Conservation (phyloP, 2,329 filamentous ascomycete species). For the Pyrenochaeta sp. region DNA sequence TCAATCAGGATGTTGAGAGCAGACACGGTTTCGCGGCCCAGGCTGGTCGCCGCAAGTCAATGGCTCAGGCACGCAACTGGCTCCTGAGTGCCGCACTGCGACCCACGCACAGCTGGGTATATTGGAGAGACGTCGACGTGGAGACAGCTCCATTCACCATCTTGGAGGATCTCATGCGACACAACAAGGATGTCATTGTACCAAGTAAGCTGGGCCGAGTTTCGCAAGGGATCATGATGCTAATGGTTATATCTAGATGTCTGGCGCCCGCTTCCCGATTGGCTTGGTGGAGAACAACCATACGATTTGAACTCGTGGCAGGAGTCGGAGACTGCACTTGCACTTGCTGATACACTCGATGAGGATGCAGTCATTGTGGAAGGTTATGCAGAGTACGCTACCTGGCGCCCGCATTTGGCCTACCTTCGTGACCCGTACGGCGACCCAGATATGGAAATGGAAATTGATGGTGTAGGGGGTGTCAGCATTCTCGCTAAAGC, state of each 20-base stretch:
- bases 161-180: slow-evolving; percentile 95
- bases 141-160: slow-evolving; percentile 98
- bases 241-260: slow-evolving; percentile 65
- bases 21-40: slow-evolving; percentile 97
- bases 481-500: slow-evolving; percentile 98
- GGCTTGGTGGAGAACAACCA: slow-evolving; percentile 97
- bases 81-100: slow-evolving; percentile 89
- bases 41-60: slow-evolving; percentile 90
- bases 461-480: slow-evolving; percentile 96
- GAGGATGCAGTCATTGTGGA: slow-evolving; percentile 99
- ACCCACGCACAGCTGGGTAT: slow-evolving; percentile 98
- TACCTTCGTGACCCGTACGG: slow-evolving; percentile 97
- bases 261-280: slow-evolving; percentile 97
- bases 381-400: slow-evolving; percentile 98
- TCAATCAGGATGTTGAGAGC: slow-evolving; percentile 97
- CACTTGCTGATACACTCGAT: slow-evolving; percentile 91
- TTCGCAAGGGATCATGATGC: slow-evolving; percentile 2
- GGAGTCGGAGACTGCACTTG: slow-evolving; percentile 95
- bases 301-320: slow-evolving; percentile 99
- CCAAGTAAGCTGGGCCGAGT: slow-evolving; percentile 75
- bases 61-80: slow-evolving; percentile 99
- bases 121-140: slow-evolving; percentile 98
- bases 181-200: slow-evolving; percentile 98
- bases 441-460: slow-evolving; percentile 99
- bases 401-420: slow-evolving; percentile 95